phyloP scores from a whole-genome alignment of 2,329 filamentous ascomycete species.

The Trichophyton rubrum region DNA sequence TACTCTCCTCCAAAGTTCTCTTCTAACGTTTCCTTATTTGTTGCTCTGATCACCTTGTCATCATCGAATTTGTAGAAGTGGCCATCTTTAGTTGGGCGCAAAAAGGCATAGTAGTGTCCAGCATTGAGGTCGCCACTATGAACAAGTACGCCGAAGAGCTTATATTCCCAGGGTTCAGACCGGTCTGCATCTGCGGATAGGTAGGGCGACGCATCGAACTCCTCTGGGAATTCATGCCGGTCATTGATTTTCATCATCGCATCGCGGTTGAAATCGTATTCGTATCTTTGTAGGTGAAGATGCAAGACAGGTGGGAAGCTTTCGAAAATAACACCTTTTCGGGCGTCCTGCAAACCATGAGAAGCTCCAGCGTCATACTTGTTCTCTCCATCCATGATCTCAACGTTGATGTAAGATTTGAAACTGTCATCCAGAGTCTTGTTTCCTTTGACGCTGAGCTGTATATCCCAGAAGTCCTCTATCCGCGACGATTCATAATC shows the following conservation, averaged over 20 bases:
- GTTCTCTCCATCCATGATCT: constrained; percentile 95
- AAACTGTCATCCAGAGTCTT: constrained; percentile 89
- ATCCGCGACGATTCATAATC: constrained; percentile 91
- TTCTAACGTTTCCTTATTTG: constrained; percentile 78
- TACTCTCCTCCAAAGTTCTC: constrained; percentile 96
- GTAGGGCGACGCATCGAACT: constrained; percentile 60
- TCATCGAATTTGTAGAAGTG: constrained; percentile 97
- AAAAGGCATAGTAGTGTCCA: constrained; percentile 94
- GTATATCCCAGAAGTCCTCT: constrained; percentile 98
- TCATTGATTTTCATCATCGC: constrained; percentile 90
- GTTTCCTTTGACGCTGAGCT: constrained; percentile 91
- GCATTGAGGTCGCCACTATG: constrained; percentile 95
- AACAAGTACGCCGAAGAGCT: constrained; percentile 87
- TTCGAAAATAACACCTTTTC: constrained; percentile 95
- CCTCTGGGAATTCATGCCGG: constrained; percentile 38
- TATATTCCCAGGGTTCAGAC: constrained; percentile 82
- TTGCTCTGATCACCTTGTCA: constrained; percentile 90
- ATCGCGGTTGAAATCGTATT: constrained; percentile 91
- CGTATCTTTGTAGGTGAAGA: constrained; percentile 55
- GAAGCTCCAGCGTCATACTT: constrained; percentile 90
- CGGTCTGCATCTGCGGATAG: constrained; percentile 74
- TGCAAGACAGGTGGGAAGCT: constrained; percentile 16
- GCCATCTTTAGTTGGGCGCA: constrained; percentile 86
- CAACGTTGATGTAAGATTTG: constrained; percentile 88
- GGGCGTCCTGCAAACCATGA: constrained; percentile 85